Evolutionary conservation across 1,139 yeast genomes (phyloP).

Genomic region (Pneumocystis wakefieldiae): DNA sequence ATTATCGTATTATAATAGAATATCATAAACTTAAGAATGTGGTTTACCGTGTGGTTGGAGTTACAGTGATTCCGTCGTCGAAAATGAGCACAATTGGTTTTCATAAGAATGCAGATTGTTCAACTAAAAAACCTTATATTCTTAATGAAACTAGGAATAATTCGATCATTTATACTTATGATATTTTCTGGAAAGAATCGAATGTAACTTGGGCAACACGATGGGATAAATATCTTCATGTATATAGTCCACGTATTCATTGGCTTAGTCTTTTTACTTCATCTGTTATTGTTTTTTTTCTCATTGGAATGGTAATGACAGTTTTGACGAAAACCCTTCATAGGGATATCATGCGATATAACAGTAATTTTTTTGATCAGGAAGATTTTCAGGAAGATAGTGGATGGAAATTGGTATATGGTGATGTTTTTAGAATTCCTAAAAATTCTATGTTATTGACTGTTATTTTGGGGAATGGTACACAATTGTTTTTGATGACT

Average conservation of each 20-base stretch:
- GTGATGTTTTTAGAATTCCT: slow-evolving; percentile 89
- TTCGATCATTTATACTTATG: slow-evolving; percentile 40
- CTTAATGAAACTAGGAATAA: slow-evolving; percentile 17
- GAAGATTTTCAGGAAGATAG: slow-evolving; percentile 83
- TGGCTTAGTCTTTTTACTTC: slow-evolving; percentile 72
- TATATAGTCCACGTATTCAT: slow-evolving; percentile 81
- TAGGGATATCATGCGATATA: slow-evolving; percentile 75
- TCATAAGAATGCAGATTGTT: slow-evolving; percentile 25
- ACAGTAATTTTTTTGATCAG: slow-evolving; percentile 66
- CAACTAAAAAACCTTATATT: slow-evolving; percentile 10
- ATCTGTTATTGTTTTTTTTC: slow-evolving; percentile 59
- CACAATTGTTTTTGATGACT: slow-evolving; percentile 67
- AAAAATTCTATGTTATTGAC: slow-evolving; percentile 54
- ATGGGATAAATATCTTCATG: slow-evolving; percentile 94
- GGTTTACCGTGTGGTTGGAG: slow-evolving; percentile 80
- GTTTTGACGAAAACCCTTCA: slow-evolving; percentile 66
- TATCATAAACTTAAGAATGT: slow-evolving; percentile 64
- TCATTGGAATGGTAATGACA: slow-evolving; percentile 68
- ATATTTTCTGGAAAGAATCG: slow-evolving; percentile 49
- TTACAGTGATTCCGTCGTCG: slow-evolving; percentile 57
- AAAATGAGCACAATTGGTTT: slow-evolving; percentile 33
- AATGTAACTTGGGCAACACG: slow-evolving; percentile 90
- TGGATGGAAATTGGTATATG: slow-evolving; percentile 95
- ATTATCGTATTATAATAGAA: slow-evolving; percentile 62
- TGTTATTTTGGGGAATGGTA: slow-evolving; percentile 75